phyloP scores from a whole-genome alignment of 495 filamentous ascomycete species.

The Penicillium chermesinum region DNA sequence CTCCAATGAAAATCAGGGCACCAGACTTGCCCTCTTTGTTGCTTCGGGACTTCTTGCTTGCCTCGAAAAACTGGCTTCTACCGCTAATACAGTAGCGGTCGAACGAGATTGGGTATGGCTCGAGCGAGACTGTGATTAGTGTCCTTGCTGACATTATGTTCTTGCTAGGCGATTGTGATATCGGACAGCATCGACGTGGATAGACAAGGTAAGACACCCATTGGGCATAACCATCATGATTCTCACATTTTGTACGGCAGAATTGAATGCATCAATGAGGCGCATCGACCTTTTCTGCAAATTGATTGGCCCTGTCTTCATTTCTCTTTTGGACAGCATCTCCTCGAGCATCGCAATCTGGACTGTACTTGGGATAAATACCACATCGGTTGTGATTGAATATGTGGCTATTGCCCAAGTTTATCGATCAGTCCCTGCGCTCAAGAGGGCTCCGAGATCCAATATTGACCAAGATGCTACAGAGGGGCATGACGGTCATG shows the following conservation, averaged over 20 bases:
- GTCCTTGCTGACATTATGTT: neutral
- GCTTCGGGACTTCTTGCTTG: slow-evolving; percentile 47
- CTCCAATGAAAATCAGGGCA: slow-evolving; percentile 1
- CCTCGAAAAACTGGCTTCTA: slow-evolving; percentile 50
- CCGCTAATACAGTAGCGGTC: slow-evolving; percentile 56
- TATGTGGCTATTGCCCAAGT: slow-evolving; percentile 54
- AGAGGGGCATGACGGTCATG: neutral
- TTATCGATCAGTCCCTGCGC: slow-evolving; percentile 35
- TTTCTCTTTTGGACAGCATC: slow-evolving; percentile 46
- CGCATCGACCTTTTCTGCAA: slow-evolving; percentile 72
- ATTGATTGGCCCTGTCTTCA: slow-evolving; percentile 55
- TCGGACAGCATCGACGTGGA: slow-evolving; percentile 31
- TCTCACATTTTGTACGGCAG: slow-evolving; percentile 8
- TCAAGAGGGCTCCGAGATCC: slow-evolving; percentile 15
- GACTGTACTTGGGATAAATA: slow-evolving; percentile 38
- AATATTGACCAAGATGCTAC: slow-evolving; percentile 2
- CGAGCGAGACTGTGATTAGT: neutral
- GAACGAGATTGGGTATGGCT: slow-evolving; percentile 60
- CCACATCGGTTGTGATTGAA: slow-evolving; percentile 44
- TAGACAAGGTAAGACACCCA: slow-evolving; percentile 26
- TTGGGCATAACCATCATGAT: neutral
- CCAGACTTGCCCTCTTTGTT: slow-evolving; percentile 35
- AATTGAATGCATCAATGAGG: slow-evolving; percentile 60
- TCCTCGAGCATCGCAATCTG: slow-evolving; percentile 48
- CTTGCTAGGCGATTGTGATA: slow-evolving; percentile 37